phyloP scores from a whole-genome alignment of 2,329 filamentous ascomycete species.

The Trichoderma brevicompactum region DNA sequence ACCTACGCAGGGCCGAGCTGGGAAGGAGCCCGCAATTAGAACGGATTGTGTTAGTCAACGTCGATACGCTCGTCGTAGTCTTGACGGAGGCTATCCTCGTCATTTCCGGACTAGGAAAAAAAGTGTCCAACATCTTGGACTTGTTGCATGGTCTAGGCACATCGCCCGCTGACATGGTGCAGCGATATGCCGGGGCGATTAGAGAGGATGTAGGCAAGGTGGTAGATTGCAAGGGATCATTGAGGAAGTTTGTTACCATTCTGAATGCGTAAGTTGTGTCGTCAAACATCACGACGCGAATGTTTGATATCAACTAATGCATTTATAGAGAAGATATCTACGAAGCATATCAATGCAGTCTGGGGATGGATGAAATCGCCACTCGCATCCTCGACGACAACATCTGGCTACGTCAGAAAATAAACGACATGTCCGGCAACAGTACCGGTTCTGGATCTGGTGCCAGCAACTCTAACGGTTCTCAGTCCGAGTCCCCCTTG shows the following conservation, averaged over 20 bases:
- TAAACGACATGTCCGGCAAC: too few species aligned
- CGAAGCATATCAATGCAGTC: too few species aligned
- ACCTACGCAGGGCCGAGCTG: slow-evolving; percentile 30
- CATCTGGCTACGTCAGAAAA: too few species aligned
- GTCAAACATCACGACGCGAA: background rate
- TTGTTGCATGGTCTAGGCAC: slow-evolving; percentile 8
- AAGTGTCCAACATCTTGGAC: slow-evolving; percentile 19
- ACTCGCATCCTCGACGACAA: too few species aligned
- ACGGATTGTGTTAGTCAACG: slow-evolving; percentile 29
- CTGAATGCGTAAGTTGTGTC: background rate
- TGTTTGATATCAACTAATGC: background rate
- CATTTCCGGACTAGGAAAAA: slow-evolving; percentile 30
- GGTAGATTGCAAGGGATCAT: background rate
- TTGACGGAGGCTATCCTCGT: slow-evolving; percentile 31
- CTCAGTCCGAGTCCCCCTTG: slow-evolving; percentile 28
- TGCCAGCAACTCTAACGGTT: background rate
- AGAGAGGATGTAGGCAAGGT: background rate
- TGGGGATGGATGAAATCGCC: background rate
- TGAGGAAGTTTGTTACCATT: background rate
- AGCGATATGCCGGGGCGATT: background rate
- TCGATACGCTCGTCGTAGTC: slow-evolving; percentile 31
- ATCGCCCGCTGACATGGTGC: background rate
- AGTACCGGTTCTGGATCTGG: too few species aligned
- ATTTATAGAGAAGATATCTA: background rate
- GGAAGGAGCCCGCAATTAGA: background rate